Conservation (phyloP, 1,139 yeast species). For the Sugiyamaella xylanicola region DNA sequence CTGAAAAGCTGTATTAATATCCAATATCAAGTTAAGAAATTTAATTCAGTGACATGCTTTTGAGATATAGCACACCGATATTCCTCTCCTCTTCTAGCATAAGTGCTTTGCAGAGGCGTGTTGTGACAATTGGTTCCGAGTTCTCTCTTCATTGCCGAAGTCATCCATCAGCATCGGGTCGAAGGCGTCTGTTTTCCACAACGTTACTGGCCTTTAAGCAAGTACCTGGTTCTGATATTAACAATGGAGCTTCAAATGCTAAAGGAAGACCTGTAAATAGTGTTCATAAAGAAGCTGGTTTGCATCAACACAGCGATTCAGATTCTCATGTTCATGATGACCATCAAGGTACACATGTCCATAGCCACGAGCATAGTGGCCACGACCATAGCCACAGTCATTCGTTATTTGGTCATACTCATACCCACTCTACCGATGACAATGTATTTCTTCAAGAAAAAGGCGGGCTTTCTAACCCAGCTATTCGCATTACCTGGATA, state of each 20-base stretch:
- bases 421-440: conserved; percentile 37
- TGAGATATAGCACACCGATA: too few relatives aligned
- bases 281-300: neutral
- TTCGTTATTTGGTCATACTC: conserved; percentile 35
- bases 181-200: neutral
- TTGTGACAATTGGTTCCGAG: neutral
- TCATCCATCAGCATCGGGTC: neutral
- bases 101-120: neutral
- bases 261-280: neutral
- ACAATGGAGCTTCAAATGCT: too few relatives aligned
- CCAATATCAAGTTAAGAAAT: too few relatives aligned
- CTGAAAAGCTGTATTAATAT: too few relatives aligned
- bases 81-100: too few relatives aligned
- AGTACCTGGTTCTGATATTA: too few relatives aligned
- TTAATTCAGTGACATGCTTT: too few relatives aligned
- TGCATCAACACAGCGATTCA: neutral
- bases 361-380: conserved; percentile 25
- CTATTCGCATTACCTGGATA: conserved; percentile 89
- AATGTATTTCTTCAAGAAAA: conserved; percentile 35
- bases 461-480: conserved; percentile 63
- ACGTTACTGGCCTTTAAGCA: neutral
- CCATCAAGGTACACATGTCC: conserved; percentile 19
- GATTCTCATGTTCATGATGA: neutral
- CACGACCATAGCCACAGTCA: conserved; percentile 39
- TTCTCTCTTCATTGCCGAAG: neutral